Base-by-base conservation (phyloP, 805 yeast species). In the Myxozyma neotropica region DNA sequence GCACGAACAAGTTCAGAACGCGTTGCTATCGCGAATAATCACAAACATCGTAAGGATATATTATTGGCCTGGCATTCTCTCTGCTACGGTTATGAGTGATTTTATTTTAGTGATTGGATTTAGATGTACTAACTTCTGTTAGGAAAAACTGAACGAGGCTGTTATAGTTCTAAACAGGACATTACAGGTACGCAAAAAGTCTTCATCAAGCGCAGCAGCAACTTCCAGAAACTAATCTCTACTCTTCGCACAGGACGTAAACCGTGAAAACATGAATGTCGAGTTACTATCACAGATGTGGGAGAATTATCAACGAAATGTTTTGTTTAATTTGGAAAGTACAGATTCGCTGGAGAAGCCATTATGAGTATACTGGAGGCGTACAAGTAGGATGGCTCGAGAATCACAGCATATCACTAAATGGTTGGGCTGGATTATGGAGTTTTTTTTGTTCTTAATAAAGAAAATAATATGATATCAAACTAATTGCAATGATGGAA, bases 1-100 rank as follows among this genome's bases (percentile, higher is more conserved):
- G 3, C 92, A 89, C 69, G 92, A 88, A 68, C 87, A 86, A 69
- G 87, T 83, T 5, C 96, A 89, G 70, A 85, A 82, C 64, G 89
- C 89, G 15, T 76, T 90, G 23, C 76, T 87, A 42, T 82, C 88
- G 10, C 82, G 96, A 63, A 88, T 89, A n/a, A 83, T 87, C 51
- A 83, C 81, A 71, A 88, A 87, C 66, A 83, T 88, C 72, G 90
- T 85, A 78, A 49, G 90, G 81, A 6, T 17, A 7, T 24, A 15
- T 29, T 6, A 29, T 21, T 27, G 33, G 24, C 26, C 5, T 19
- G 3, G 12, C 24, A 17, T 24, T 35, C 35, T 24, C 3, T 38
- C 43, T 38, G 43, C 21, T 19, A n/a, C n/a, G n/a, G n/a, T n/a
- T n/a, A n/a, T n/a, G n/a, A n/a, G n/a, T n/a, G n/a, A n/a, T n/a